Conservation (phyloP, 2,329 filamentous ascomycete species). For the Byssoonygena ceratinophila region DNA sequence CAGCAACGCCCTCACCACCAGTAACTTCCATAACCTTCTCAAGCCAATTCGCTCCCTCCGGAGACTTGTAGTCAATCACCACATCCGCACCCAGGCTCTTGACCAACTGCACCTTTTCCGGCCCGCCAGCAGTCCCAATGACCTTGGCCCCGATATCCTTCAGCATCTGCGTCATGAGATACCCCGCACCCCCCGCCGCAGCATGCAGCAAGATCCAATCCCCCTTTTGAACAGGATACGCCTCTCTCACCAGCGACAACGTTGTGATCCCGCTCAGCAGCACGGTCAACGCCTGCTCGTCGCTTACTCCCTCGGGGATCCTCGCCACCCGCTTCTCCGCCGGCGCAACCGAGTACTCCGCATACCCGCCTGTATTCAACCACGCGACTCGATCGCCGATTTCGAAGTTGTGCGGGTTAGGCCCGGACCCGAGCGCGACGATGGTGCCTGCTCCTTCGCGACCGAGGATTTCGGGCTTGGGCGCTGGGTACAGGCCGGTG, state of each 20-base stretch:
- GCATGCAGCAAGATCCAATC: constrained; percentile 80
- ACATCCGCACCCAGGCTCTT: constrained; percentile 57
- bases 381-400: constrained; percentile 63
- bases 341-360: constrained; percentile 48
- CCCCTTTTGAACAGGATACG: constrained; percentile 57
- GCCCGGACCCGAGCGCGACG: constrained; percentile 46
- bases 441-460: constrained; percentile 68
- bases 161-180: constrained; percentile 65
- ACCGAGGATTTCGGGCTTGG: constrained; percentile 64
- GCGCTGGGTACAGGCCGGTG: constrained; percentile 64
- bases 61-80: constrained; percentile 69
- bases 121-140: constrained; percentile 67
- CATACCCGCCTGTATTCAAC: constrained; percentile 48
- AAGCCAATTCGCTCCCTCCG: constrained; percentile 68
- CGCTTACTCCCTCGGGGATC: constrained; percentile 52
- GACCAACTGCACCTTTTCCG: constrained; percentile 62
- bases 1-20: constrained; percentile 58
- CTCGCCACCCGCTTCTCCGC: constrained; percentile 45
- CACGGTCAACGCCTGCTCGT: constrained; percentile 55
- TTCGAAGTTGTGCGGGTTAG: constrained; percentile 45
- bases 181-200: constrained; percentile 70
- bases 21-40: constrained; percentile 80
- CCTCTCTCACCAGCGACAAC: constrained; percentile 65
- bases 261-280: constrained; percentile 78
- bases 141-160: constrained; percentile 60